Conservation (phyloP, 2,329 filamentous ascomycete species). For the Helicocarpus griseus region DNA sequence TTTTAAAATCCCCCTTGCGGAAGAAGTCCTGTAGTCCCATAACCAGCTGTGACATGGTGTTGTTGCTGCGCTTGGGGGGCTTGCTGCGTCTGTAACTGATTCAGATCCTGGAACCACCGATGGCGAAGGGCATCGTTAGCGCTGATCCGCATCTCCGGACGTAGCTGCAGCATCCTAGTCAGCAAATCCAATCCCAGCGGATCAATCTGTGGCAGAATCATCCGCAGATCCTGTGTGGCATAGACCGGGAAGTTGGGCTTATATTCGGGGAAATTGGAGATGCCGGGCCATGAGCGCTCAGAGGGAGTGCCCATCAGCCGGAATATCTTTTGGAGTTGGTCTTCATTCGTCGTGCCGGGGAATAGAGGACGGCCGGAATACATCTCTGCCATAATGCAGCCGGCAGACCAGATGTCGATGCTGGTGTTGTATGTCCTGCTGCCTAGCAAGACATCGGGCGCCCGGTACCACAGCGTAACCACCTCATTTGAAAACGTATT, state of each 20-base stretch:
- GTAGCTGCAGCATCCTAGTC: slow-evolving; percentile 80
- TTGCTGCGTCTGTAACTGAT: slow-evolving; percentile 42
- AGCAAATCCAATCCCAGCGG: slow-evolving; percentile 76
- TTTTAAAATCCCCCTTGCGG: slow-evolving; percentile 12
- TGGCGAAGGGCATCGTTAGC: slow-evolving; percentile 80
- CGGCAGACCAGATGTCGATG: slow-evolving; percentile 98
- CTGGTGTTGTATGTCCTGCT: slow-evolving; percentile 98
- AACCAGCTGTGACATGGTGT: slow-evolving; percentile 27
- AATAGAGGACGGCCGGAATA: slow-evolving; percentile 93
- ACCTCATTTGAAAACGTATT: slow-evolving; percentile 98
- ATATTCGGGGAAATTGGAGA: slow-evolving; percentile 94
- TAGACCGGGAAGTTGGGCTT: slow-evolving; percentile 92
- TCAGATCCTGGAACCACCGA: slow-evolving; percentile 73
- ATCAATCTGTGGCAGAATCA: slow-evolving; percentile 86
- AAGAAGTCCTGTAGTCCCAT: slow-evolving; percentile 26
- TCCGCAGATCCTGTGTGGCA: slow-evolving; percentile 77
- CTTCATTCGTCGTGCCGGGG: slow-evolving; percentile 95
- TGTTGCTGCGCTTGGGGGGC: slow-evolving; percentile 31
- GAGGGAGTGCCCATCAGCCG: slow-evolving; percentile 96
- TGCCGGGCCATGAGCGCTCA: slow-evolving; percentile 90
- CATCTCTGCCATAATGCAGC: slow-evolving; percentile 99
- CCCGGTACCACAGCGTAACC: slow-evolving; percentile 94
- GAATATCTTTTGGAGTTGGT: slow-evolving; percentile 95
- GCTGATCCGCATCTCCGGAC: slow-evolving; percentile 83
- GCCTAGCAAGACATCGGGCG: slow-evolving; percentile 87